Evolutionary conservation across 495 filamentous ascomycete species (phyloP), one percentile per base, ranked within the genome.

Genomic region (Niebla homalea): DNA sequence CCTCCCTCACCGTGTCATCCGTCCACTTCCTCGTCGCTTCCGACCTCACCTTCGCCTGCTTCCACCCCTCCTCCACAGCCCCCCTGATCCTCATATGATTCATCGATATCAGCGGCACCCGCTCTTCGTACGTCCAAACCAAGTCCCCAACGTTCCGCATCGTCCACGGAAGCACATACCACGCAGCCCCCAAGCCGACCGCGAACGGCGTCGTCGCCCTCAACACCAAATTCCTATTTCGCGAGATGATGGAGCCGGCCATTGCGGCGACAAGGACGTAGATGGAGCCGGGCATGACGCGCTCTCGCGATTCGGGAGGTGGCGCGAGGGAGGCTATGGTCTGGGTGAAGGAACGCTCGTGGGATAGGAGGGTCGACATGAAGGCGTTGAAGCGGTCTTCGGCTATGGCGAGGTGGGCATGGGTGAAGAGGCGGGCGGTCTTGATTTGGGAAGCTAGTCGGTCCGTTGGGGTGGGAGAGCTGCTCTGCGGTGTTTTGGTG

Each of bases 241-340:
- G 77, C 40, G 84, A 75, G 25, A 94, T 69, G 61, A 98, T 96
- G 56, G 78, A 84, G 55, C 89, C 89, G 26, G 89, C 83, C 88
- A 98, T 94, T 52, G 85, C 79, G 11, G 87, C 78, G 2, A 98
- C 87, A 14, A 94, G 78, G 35, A 94, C 87, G 69, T 96, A 96
- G 53, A 96, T 74, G 36, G 78, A 65, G 5, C 89, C 87, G 22
- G 92, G 92, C 62, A 94, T 77, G 15, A 97, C 72, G 57, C 77
- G 77, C 68, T 98, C 92, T 54, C 82, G 80, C 44, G 78, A 81
- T 61, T 88, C 82, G 50, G 80, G 79, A 11, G 87, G 72, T 20
- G 92, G 92, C 35, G 88, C 89, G 10, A 98, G 79, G 0, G 81
- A 84, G 25, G 88, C 84, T 56, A 98, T 67, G 42, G 92, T 96